Evolutionary conservation across 257 asterid species (phyloP).

Genomic region (Solanum paucissectum): DNA sequence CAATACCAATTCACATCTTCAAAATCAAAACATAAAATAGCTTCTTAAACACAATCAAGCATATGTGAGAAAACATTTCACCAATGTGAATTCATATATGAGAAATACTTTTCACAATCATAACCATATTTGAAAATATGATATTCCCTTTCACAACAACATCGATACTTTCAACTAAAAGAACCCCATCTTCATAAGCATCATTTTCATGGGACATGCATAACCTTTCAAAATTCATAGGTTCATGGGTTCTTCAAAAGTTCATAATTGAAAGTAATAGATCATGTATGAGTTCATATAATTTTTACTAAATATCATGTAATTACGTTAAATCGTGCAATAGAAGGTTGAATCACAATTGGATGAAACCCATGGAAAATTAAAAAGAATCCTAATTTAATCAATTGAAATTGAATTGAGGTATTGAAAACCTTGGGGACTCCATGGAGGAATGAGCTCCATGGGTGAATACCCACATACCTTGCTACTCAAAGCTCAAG

Average conservation of each 20-base stretch:
- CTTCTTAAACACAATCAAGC: background rate
- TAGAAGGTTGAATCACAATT: background rate
- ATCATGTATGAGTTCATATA: background rate
- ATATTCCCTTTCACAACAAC: background rate
- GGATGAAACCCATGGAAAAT: too few species aligned
- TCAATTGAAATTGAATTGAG: background rate
- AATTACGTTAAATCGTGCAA: background rate
- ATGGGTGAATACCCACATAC: background rate
- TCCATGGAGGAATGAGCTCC: background rate
- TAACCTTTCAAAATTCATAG: background rate
- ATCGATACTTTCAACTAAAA: background rate
- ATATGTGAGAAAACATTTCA: background rate
- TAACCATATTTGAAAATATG: background rate
- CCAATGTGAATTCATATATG: background rate
- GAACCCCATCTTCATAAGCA: background rate
- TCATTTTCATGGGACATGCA: background rate
- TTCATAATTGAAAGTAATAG: background rate
- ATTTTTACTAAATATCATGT: too few species aligned
- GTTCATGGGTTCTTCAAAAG: background rate
- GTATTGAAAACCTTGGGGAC: background rate
- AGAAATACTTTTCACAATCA: background rate
- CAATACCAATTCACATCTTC: background rate
- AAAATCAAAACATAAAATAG: too few species aligned
- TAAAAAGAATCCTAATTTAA: too few species aligned
- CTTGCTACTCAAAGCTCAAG: too few species aligned